A percentile compares a stretch with the other conserved stretches of the same genome.
These are phyloP conservation scores for Termitomyces heimii DNA, from an alignment of 768 basidiomycete genomes.

Conservation along the genomic window DNA sequence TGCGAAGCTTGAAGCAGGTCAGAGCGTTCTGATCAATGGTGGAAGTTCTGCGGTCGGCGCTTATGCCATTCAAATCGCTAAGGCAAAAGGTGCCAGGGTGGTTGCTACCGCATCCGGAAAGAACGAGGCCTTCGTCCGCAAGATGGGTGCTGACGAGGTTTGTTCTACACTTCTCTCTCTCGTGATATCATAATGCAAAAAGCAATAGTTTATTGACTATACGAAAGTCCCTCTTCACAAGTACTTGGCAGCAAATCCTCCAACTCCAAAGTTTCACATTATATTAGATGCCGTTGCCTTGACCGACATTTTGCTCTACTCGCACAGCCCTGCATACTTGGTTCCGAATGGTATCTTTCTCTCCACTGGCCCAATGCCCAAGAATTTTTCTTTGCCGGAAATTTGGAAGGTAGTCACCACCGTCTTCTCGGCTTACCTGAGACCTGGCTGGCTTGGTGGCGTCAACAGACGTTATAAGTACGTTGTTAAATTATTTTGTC, in stretches of 20 bases:
- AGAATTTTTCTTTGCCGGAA: slow-evolving; percentile 21
- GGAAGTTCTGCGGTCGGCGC: slow-evolving; percentile 64
- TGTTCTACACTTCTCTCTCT: slow-evolving; percentile 6
- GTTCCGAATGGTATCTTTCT: slow-evolving; percentile 47
- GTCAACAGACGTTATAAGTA: slow-evolving; percentile 40
- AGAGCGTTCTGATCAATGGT: slow-evolving; percentile 63
- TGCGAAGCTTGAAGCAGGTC: slow-evolving; percentile 47
- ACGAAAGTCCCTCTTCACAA: slow-evolving; percentile 42
- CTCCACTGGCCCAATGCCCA: slow-evolving; percentile 43
- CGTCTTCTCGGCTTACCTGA: slow-evolving; percentile 23
- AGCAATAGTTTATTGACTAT: slow-evolving; percentile 53
- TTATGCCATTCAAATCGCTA: slow-evolving; percentile 71
- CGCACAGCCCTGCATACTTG: slow-evolving; percentile 45
- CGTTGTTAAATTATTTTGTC: slow-evolving; percentile 11
- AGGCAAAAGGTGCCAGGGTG: slow-evolving; percentile 54
- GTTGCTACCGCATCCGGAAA: slow-evolving; percentile 52
- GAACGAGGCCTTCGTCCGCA: slow-evolving; percentile 53
- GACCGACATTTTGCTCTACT: slow-evolving; percentile 43
- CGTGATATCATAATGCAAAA: background rate
- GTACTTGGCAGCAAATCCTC: slow-evolving; percentile 38
- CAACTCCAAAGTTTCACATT: slow-evolving; percentile 46
- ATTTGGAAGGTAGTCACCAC: slow-evolving; percentile 25
- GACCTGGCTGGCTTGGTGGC: slow-evolving; percentile 52
- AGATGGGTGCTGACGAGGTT: slow-evolving; percentile 63
- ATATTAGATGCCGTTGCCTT: slow-evolving; percentile 56